Conservation (phyloP, 306 rosid species). For the Prunus fruticosa region DNA sequence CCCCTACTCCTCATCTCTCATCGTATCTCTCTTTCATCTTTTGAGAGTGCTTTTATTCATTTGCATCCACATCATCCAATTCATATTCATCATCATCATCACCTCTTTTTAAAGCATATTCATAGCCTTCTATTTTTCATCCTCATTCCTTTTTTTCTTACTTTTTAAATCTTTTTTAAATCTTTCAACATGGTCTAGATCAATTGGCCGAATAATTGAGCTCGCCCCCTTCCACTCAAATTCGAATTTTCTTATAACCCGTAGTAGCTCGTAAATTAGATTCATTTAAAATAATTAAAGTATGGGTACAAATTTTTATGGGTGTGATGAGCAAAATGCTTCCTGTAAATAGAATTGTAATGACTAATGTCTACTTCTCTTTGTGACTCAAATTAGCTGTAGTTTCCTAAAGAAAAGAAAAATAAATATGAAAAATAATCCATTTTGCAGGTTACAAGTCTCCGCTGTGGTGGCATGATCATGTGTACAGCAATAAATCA, state of each 20-base stretch:
- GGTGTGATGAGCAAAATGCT: too few species aligned
- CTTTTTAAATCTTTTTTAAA: background rate
- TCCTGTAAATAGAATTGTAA: too few species aligned
- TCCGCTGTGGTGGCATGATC: slow-evolving; percentile 78
- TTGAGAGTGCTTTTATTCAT: background rate
- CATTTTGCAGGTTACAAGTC: slow-evolving; percentile 51
- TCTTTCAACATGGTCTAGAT: too few species aligned
- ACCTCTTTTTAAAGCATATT: background rate
- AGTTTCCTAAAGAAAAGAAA: background rate
- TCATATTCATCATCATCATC: too few species aligned
- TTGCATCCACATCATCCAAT: background rate
- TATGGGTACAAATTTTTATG: too few species aligned
- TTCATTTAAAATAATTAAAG: too few species aligned
- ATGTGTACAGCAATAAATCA: slow-evolving; percentile 81
- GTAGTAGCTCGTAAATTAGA: too few species aligned
- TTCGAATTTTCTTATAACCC: too few species aligned
- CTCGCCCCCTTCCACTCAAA: too few species aligned
- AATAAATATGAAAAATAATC: background rate
- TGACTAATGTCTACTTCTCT: too few species aligned
- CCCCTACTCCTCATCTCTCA: background rate
- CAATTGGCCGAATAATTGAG: too few species aligned
- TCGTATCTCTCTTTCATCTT: too few species aligned
- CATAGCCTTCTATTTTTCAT: background rate
- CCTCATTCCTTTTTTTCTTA: background rate
- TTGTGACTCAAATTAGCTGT: background rate